Base-by-base conservation (phyloP, 2,329 filamentous ascomycete genomes). In the Aspergillus oerlinghausenensis region DNA sequence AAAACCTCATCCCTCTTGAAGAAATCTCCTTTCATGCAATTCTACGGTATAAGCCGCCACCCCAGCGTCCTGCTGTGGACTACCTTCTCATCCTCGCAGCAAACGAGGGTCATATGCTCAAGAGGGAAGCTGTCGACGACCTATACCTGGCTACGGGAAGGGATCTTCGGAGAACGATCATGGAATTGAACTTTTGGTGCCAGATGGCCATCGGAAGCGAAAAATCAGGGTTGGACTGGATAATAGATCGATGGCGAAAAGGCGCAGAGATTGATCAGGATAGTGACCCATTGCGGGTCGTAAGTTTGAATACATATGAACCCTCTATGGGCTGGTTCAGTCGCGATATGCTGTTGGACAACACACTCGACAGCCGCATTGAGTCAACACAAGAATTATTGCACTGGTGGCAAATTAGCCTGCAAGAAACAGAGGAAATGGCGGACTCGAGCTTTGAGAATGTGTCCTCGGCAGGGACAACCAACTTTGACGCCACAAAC, bases 171-270 rank as follows among this genome's bases (percentile, higher is more conserved):
- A 90, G 88, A 23, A 87, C 88, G 2, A 84, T 99, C 50, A 86
- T 83, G 55, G 92, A 97, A 59, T 81, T 99, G 28, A 88, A 96
- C 70, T 94, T 95, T 70, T 99, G 93, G 93, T 99, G 95, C 70
- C 94, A 99, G 71, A 92, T 97, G 74, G 91, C 88, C 0, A 85
- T 99, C 9, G 95, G 94, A 4, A 94, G 96, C 69, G 80, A 85
- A n/a, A 89, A 89, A 64, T 89, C 89, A 21, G 93, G 94, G 0
- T 83, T 96, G 48, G 89, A 93, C 65, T 99, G 95, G 93, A 90
- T 96, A 65, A 86, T 88, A 64, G 84, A 88, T 50, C 82, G 88
- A 55, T 93, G 87, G 85, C 89, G 90, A 8, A 83, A 81, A 48
- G 89, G 89, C 0, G 80, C 80, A 25, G 89, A 93, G 66, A 67